Evolutionary conservation across 2,329 filamentous ascomycete genomes (phyloP), one percentile per base, ranked within the genome.

Genomic region (Cadophora sp.): DNA sequence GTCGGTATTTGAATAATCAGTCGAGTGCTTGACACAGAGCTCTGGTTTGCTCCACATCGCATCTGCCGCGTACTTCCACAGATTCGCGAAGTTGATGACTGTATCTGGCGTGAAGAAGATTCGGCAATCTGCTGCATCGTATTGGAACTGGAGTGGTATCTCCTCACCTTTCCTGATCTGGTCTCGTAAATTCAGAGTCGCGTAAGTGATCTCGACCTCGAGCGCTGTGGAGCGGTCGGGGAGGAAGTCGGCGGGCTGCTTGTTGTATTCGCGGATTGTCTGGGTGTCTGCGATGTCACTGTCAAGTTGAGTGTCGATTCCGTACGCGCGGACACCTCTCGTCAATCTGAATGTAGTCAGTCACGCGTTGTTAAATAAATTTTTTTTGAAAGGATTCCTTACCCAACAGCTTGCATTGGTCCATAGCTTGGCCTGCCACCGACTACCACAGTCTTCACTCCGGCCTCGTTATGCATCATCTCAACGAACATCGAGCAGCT

Each of bases 61-160:
- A 7, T 79, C 76, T 0, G 77, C 76, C 9, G 80, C 81, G 50
- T 79, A 79, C 29, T 76, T 77, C 88, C 88, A 90, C 24, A 86
- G 74, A 27, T 77, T 78, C 2, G 79, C 79, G 6, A 84, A 81
- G 60, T 87, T 81, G 11, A 81, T 76, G 31, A 85, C 75, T 73
- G 86, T 88, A 1, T 81, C 76, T 24, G 80, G 75, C 2, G 87
- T 88, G 68, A 85, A 89, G 73, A 84, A 90, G 11, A 90, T 77
- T 1, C 87, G 80, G 72, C 88, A 91, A 72, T 87, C 84, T 0
- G 88, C 86, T 0, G 87, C 83, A 70, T 89, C 83, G 69, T 89
- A 88, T 4, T 84, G 76, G 73, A 91, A 91, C 73, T 91, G 88
- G 27, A 85, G 75, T 5, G 87, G 84, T 11, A 69, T 66, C 58